Conservation (phyloP, 2,329 filamentous ascomycete genomes). For the Diaporthe ilicicola region DNA sequence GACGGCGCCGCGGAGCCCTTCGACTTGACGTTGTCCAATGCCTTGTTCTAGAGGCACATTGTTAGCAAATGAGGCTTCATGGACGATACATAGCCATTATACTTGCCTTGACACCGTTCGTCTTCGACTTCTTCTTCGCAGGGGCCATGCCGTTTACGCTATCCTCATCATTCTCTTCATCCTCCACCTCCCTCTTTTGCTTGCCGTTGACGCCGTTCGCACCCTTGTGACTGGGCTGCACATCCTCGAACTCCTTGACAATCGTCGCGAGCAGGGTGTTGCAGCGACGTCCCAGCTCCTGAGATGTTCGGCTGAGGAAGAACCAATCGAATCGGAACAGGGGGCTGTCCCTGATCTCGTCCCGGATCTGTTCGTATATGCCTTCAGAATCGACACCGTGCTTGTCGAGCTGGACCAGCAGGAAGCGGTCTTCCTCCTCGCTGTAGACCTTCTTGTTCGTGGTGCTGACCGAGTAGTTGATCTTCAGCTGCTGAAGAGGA, state of each 20-base stretch:
- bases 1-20: slow-evolving; percentile 83
- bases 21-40: slow-evolving; percentile 87
- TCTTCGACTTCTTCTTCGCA: slow-evolving; percentile 93
- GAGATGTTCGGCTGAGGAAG: slow-evolving; percentile 92
- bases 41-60: slow-evolving; percentile 76
- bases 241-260: slow-evolving; percentile 89
- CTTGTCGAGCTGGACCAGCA: slow-evolving; percentile 91
- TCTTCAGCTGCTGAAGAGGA: slow-evolving; percentile 95
- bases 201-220: slow-evolving; percentile 72
- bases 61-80: slow-evolving; percentile 21
- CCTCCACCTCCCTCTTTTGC: slow-evolving; percentile 78
- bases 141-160: slow-evolving; percentile 81
- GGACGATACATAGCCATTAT: slow-evolving; percentile 4
- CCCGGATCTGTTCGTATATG: slow-evolving; percentile 93
- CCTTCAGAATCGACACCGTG: slow-evolving; percentile 91
- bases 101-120: slow-evolving; percentile 82
- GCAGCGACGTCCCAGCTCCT: slow-evolving; percentile 91
- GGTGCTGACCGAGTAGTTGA: slow-evolving; percentile 98
- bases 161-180: slow-evolving; percentile 86
- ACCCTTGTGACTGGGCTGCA: slow-evolving; percentile 57
- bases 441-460: slow-evolving; percentile 99
- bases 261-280: slow-evolving; percentile 95
- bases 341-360: slow-evolving; percentile 93
- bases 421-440: slow-evolving; percentile 95
- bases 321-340: slow-evolving; percentile 99